Evolutionary conservation across 2,329 filamentous ascomycete species (phyloP).

Genomic region (Sodiomyces alkalinus): DNA sequence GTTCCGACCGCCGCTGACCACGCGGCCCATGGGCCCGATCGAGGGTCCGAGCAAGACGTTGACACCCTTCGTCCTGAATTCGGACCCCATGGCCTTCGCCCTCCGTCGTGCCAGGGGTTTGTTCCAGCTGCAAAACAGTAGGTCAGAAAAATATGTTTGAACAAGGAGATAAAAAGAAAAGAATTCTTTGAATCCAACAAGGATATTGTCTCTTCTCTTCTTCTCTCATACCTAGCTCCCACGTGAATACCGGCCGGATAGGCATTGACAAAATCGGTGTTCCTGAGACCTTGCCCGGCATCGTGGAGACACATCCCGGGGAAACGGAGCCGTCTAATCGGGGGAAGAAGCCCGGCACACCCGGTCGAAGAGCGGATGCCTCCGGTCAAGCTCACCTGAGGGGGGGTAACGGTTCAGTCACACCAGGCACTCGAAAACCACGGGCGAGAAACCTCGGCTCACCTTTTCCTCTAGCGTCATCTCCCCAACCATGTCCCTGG

Average conservation of each 20-base stretch:
- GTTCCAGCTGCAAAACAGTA: constrained; percentile 25
- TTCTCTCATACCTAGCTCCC: constrained; percentile 24
- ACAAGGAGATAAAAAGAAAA: not conserved
- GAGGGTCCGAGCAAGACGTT: constrained; percentile 69
- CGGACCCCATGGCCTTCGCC: constrained; percentile 58
- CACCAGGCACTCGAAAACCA: not conserved
- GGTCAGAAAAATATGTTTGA: not conserved
- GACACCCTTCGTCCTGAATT: constrained; percentile 63
- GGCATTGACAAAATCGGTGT: constrained; percentile 30
- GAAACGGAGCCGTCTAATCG: constrained; percentile 22
- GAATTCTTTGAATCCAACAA: not conserved
- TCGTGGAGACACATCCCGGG: constrained; percentile 33
- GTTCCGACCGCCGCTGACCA: constrained; percentile 46
- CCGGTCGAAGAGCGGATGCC: constrained; percentile 43
- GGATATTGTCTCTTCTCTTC: constrained; percentile 1
- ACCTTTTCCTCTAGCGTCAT: constrained; percentile 65
- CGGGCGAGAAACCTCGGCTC: constrained; percentile 3
- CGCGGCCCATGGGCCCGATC: constrained; percentile 47
- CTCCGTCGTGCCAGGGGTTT: constrained; percentile 47
- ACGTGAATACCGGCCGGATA: constrained; percentile 32
- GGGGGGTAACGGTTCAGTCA: too few relatives aligned
- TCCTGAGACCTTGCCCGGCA: constrained; percentile 32
- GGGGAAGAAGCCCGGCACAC: constrained; percentile 29
- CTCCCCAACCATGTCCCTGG: constrained; percentile 51
- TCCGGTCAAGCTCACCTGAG: constrained; percentile 55